These are phyloP conservation scores for Apiospora pterosperma DNA, from an alignment of 2,329 filamentous ascomycete genomes.

Conservation along the genomic window DNA sequence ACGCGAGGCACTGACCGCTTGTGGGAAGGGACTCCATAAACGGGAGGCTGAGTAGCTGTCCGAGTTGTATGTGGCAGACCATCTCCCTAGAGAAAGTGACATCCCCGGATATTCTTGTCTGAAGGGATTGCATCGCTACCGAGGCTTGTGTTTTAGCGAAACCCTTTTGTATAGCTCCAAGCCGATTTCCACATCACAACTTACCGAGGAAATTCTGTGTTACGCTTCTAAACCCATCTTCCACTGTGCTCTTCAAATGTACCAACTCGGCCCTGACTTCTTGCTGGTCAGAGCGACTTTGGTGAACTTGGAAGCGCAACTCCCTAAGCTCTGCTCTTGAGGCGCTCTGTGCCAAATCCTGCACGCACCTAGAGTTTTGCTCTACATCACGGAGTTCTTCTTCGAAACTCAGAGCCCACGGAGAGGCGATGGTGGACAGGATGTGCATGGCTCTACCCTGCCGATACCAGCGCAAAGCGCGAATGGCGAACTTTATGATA, in stretches of 20 bases:
- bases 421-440: background rate
- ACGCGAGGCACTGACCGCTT: background rate
- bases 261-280: background rate
- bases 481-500: background rate
- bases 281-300: background rate
- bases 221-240: background rate
- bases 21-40: background rate
- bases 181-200: background rate
- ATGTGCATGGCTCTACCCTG: background rate
- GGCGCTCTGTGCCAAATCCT: background rate
- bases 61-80: background rate
- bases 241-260: background rate
- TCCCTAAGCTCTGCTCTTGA: background rate
- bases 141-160: background rate
- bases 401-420: background rate
- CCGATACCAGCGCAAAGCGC: background rate
- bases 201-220: background rate
- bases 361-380: background rate
- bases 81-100: background rate
- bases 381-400: background rate
- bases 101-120: background rate
- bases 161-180: too few relatives aligned
- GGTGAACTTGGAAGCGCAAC: background rate
- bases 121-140: background rate
- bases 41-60: background rate